Conservation (phyloP, 2,329 filamentous ascomycete species). For the Beauveria asiatica region DNA sequence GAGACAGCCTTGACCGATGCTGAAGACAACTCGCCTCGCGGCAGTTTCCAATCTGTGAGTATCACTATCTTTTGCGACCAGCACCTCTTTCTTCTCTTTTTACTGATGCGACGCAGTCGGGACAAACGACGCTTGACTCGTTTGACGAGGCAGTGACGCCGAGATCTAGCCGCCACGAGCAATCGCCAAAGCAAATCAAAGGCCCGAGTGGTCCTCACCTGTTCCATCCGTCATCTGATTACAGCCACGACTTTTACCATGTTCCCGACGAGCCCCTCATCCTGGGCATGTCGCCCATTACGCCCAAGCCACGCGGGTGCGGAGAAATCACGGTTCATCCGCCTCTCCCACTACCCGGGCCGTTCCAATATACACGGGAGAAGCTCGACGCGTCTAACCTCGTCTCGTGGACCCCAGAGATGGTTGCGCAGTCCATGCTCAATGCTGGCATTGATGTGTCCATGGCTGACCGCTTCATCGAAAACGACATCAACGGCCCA, state of each 20-base stretch:
- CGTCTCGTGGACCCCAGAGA: constrained; percentile 60
- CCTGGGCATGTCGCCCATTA: constrained; percentile 65
- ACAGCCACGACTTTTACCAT: constrained; percentile 13
- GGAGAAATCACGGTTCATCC: constrained; percentile 20
- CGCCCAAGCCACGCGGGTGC: constrained; percentile 47
- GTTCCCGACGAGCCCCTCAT: constrained; percentile 40
- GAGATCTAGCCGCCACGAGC: constrained; percentile 52
- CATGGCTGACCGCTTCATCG: constrained; percentile 75
- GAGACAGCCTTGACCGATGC: constrained; percentile 50
- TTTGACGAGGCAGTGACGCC: constrained; percentile 80
- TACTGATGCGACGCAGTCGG: constrained; percentile 16
- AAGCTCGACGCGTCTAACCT: constrained; percentile 53
- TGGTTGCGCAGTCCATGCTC: constrained; percentile 82
- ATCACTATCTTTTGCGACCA: constrained; percentile 23
- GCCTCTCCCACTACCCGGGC: constrained; percentile 31
- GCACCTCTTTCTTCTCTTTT: not conserved
- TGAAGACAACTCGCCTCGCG: constrained; percentile 58
- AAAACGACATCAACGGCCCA: constrained; percentile 85
- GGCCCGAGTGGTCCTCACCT: constrained; percentile 82
- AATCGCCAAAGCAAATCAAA: constrained; percentile 58
- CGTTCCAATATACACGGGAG: constrained; percentile 47
- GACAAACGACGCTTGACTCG: constrained; percentile 67
- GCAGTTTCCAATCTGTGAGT: constrained; percentile 65
- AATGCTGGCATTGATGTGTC: constrained; percentile 69
- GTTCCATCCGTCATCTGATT: constrained; percentile 59